Percentiles rank a stretch among this genome's conserved stretches.
phyloP scores from a whole-genome alignment of 1,139 yeast species.

The Yamadazyma triangularis region DNA sequence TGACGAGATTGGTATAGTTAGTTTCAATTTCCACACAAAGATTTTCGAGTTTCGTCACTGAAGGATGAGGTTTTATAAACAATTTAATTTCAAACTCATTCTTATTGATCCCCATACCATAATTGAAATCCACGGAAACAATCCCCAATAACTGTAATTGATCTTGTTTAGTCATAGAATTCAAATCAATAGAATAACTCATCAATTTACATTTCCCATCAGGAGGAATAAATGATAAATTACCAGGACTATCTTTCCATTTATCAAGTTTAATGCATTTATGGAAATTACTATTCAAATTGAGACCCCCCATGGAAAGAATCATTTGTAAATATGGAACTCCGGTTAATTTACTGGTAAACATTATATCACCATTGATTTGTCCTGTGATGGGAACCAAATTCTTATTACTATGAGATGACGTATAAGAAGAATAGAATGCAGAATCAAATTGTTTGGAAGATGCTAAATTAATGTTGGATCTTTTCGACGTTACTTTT shows the following conservation, averaged over 20 bases:
- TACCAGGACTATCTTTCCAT: constrained; percentile 38
- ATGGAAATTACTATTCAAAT: constrained; percentile 47
- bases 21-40: constrained; percentile 44
- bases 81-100: constrained; percentile 78
- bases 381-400: constrained; percentile 49
- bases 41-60: constrained; percentile 54
- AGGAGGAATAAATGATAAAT: constrained; percentile 76
- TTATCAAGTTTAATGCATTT: constrained; percentile 47
- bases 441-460: constrained; percentile 31
- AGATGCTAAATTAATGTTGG: constrained; percentile 4
- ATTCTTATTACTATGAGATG: constrained; percentile 8
- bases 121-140: constrained; percentile 54
- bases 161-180: constrained; percentile 12
- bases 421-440: constrained; percentile 24
- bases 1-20: constrained; percentile 9
- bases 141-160: constrained; percentile 42
- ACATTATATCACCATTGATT: constrained; percentile 62
- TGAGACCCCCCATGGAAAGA: constrained; percentile 36
- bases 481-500: constrained; percentile 8
- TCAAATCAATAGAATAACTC: constrained; percentile 58
- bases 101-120: constrained; percentile 54
- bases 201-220: constrained; percentile 71
- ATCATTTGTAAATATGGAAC: constrained; percentile 64
- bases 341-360: constrained; percentile 70
- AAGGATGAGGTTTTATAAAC: constrained; percentile 45